A percentile compares a stretch with the other conserved stretches of the same genome.
phyloP scores from a whole-genome alignment of 345 rosid genomes.

The Aquilaria sinensis region DNA sequence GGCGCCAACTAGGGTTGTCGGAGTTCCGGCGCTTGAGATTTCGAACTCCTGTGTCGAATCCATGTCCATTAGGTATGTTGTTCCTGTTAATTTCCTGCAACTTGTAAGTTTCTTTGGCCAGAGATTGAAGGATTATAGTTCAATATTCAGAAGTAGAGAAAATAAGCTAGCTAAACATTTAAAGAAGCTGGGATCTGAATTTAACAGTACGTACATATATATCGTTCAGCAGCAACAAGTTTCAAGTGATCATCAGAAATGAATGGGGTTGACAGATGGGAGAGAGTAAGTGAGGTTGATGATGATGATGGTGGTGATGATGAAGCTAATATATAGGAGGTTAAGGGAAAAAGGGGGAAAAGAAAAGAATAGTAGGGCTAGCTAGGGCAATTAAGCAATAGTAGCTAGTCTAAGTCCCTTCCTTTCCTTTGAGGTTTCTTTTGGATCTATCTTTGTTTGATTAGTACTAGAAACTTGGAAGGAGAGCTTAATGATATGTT shows the following conservation, averaged over 20 bases:
- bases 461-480: slow-evolving; percentile 34
- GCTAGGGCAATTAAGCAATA: background rate
- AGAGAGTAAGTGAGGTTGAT: background rate
- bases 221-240: too few species aligned
- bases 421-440: slow-evolving; percentile 15
- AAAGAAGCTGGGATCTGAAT: too few species aligned
- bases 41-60: too few species aligned
- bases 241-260: background rate
- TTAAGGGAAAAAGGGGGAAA: slow-evolving; percentile 7
- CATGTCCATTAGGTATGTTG: too few species aligned
- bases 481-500: slow-evolving; percentile 18
- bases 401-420: slow-evolving; percentile 7
- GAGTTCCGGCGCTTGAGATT: slow-evolving; percentile 9
- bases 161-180: too few species aligned
- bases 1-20: slow-evolving; percentile 20
- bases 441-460: slow-evolving; percentile 11
- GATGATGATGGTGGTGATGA: slow-evolving; percentile 1
- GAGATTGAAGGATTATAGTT: too few species aligned
- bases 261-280: background rate
- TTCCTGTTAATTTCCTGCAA: too few species aligned
- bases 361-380: too few species aligned
- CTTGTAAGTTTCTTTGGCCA: too few species aligned
- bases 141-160: too few species aligned
- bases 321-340: slow-evolving; percentile 5
- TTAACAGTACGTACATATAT: too few species aligned